Evolutionary conservation across 1,284 basidiomycete genomes (phyloP), one percentile per base, ranked within the genome.

Genomic region (Athelia sp.): DNA sequence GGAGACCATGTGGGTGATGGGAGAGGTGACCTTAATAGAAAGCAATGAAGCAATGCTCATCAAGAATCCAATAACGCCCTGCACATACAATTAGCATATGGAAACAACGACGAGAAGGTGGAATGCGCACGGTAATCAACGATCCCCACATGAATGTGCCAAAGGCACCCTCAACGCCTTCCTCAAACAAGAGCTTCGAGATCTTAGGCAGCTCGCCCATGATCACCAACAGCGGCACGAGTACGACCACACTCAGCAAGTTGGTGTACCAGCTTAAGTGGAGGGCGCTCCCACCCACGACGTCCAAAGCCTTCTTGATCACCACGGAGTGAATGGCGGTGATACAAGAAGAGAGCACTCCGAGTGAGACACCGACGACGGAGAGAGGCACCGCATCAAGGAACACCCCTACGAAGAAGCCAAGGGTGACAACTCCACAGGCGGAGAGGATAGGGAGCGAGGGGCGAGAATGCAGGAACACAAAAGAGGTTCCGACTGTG

Each of bases 1-100:
- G 8, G 89, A 91, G 26, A 93, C 74, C 92, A 94, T 94, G 65
- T 94, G 91, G 1, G 91, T 93, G 62, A 93, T 90, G 14, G 91
- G 91, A 1, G 90, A 93, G 2, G 92, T 94, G 52, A 94, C 85
- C 66, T 94, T 92, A 73, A 94, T 93, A 23, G 87, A 90, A 43
- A 94, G 76, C 50, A 91, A 69, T 54, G 88, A 89, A n/a, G 92
- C 91, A 51, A 94, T 81, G 69, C 87, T 89, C 81, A 94, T 93
- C 58, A 92, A 70, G 74, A 94, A 94, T 9, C 91, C 92, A 52
- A 94, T 70, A 15, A 77, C 69, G 34, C 90, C 91, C 90, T 91
- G 53, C 36, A 21, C 4, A 21, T 8, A 58, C 38, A 52, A 40
- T 17, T 21, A 15, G 4, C 24, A n/a, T 24, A 46, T 18, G 18